These are phyloP conservation scores for Blastobotrys petasosporus DNA, from an alignment of 1,139 yeast genomes.

Conservation along the genomic window DNA sequence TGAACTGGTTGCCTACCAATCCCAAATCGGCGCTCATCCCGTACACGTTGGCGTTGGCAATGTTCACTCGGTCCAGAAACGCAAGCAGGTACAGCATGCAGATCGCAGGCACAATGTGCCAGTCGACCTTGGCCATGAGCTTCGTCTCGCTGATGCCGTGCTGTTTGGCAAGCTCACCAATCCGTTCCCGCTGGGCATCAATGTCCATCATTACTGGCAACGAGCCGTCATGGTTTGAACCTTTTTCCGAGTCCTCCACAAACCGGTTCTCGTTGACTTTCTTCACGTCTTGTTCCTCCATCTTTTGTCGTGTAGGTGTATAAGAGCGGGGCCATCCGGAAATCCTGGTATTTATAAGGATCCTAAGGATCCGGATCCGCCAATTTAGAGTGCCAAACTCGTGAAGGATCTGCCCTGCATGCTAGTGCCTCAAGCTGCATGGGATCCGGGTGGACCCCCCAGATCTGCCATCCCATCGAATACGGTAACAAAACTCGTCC, in stretches of 20 bases:
- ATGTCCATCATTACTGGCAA: conserved; percentile 1
- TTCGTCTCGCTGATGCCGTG: conserved; percentile 41
- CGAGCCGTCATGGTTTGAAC: background rate
- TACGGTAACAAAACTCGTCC: no score
- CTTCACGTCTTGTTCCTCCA: background rate
- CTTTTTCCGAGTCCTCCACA: background rate
- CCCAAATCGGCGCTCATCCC: conserved; percentile 46
- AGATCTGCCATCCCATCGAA: no score
- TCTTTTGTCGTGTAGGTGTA: no score
- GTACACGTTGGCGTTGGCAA: conserved; percentile 66
- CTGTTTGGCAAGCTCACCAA: conserved; percentile 39
- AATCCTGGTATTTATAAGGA: no score
- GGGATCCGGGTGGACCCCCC: no score
- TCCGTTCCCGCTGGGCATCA: conserved; percentile 22
- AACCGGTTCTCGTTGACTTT: background rate
- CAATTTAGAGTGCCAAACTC: no score
- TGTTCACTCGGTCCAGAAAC: conserved; percentile 67
- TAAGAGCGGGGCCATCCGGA: no score
- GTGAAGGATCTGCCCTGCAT: no score
- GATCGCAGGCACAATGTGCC: conserved; percentile 64
- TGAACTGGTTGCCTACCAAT: conserved; percentile 49
- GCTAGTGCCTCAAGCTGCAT: no score
- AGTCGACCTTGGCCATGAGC: conserved; percentile 58
- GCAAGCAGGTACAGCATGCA: conserved; percentile 63
- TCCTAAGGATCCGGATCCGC: no score